Conservation (phyloP, 257 asterid species). For the Nicotiana benthamiana region DNA sequence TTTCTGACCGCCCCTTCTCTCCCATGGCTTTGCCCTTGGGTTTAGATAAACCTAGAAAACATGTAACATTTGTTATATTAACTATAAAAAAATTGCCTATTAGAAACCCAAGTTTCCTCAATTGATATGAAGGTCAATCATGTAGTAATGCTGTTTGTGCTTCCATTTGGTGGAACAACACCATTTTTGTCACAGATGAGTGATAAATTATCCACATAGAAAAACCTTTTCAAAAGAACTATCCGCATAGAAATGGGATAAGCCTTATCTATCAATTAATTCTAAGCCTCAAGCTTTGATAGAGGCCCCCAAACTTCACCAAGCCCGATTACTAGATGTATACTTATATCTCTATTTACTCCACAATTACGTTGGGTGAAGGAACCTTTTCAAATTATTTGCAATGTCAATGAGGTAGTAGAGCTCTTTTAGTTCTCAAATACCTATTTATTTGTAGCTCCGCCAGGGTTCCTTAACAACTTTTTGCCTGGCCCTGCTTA, state of each 20-base stretch:
- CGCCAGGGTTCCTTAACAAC: neutral
- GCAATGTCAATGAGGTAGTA: neutral
- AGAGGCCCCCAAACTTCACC: neutral
- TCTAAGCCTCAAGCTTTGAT: neutral
- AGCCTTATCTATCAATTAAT: neutral
- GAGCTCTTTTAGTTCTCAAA: neutral
- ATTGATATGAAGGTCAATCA: neutral
- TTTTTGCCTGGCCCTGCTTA: neutral
- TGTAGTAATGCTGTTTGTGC: neutral
- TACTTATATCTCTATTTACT: neutral
- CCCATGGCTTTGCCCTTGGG: neutral
- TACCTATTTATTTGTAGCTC: neutral
- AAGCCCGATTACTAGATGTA: neutral
- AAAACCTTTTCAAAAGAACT: neutral
- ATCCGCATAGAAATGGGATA: neutral
- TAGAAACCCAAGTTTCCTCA: neutral
- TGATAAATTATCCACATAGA: neutral
- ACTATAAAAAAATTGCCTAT: neutral
- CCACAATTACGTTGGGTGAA: neutral
- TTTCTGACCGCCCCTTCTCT: neutral
- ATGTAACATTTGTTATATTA: neutral
- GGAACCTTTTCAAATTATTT: neutral
- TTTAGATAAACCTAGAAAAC: neutral
- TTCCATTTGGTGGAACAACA: neutral
- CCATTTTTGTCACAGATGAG: neutral